A percentile compares a stretch with the other conserved stretches of the same genome.
Evolutionary conservation across 116 monocot species (phyloP).

Genomic region (Papilionanthe hybrid): DNA sequence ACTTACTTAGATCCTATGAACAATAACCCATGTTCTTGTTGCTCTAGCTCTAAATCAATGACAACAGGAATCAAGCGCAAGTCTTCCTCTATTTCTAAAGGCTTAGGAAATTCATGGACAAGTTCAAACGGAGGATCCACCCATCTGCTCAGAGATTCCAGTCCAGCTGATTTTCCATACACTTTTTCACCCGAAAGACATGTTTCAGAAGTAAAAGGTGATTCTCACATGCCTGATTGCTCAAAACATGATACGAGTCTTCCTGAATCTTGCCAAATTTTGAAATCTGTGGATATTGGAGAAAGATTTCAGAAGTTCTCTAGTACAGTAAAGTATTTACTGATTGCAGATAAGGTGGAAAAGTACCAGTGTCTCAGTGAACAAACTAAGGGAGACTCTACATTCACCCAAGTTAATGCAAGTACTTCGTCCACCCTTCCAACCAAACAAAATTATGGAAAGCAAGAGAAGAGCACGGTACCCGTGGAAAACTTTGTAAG

Average conservation of each 20-base stretch:
- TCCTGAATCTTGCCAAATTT: not conserved
- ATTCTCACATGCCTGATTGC: conserved; percentile 1
- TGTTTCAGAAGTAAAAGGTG: not conserved
- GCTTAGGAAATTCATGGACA: not conserved
- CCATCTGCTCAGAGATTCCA: not conserved
- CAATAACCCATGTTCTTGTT: conserved; percentile 3
- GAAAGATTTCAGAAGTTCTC: conserved; percentile 1
- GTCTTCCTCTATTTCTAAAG: not conserved
- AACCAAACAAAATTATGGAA: not conserved
- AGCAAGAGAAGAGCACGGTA: not conserved
- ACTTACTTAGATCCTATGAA: not conserved
- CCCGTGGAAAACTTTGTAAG: not conserved
- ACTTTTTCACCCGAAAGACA: not conserved
- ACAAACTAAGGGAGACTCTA: not conserved
- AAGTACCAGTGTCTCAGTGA: not conserved
- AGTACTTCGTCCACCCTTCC: not conserved
- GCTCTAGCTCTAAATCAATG: not conserved
- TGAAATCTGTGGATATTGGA: conserved; percentile 14
- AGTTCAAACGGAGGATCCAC: conserved; percentile 10
- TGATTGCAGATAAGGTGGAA: not conserved
- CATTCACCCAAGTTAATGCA: not conserved
- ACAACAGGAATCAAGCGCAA: conserved; percentile 8
- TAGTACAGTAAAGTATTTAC: not conserved
- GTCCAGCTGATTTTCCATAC: conserved; percentile 6
- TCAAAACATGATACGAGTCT: conserved; percentile 1